Evolutionary conservation across 2,329 filamentous ascomycete species (phyloP).

Genomic region (Exophiala lecanii-corni): DNA sequence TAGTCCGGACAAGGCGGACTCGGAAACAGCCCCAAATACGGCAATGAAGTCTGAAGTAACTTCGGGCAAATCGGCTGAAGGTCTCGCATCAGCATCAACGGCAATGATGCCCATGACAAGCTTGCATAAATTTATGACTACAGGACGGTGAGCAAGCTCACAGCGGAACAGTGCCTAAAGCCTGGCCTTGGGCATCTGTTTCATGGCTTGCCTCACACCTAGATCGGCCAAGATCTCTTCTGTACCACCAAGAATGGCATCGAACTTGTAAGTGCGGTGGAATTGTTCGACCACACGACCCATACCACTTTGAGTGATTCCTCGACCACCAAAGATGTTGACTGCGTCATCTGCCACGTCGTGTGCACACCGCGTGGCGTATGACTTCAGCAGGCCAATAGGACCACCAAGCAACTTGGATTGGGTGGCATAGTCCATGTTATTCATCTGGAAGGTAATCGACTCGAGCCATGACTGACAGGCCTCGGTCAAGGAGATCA

Average conservation of each 20-base stretch:
- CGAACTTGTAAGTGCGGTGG: slow-evolving; percentile 57
- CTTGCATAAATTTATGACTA: slow-evolving; percentile 49
- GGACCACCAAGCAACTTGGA: slow-evolving; percentile 60
- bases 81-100: slow-evolving; percentile 1
- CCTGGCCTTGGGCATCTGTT: slow-evolving; percentile 78
- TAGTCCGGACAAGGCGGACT: slow-evolving; percentile 31
- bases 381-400: slow-evolving; percentile 68
- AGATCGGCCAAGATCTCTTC: slow-evolving; percentile 71
- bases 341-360: slow-evolving; percentile 67
- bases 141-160: slow-evolving; percentile 35
- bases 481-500: slow-evolving; percentile 62
- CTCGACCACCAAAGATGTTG: slow-evolving; percentile 68
- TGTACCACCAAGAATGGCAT: slow-evolving; percentile 62
- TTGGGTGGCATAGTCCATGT: slow-evolving; percentile 44
- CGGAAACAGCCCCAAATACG: slow-evolving; percentile 31
- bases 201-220: slow-evolving; percentile 69
- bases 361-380: slow-evolving; percentile 66
- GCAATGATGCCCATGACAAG: slow-evolving; percentile 41
- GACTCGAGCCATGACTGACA: slow-evolving; percentile 62
- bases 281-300: slow-evolving; percentile 66
- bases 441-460: slow-evolving; percentile 45
- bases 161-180: too few relatives aligned
- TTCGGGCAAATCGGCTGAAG: neutral
- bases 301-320: slow-evolving; percentile 64
- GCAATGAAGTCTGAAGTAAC: slow-evolving; percentile 22